Base-by-base conservation (phyloP, 2,329 filamentous ascomycete genomes). In the Aureobasidium sp. region DNA sequence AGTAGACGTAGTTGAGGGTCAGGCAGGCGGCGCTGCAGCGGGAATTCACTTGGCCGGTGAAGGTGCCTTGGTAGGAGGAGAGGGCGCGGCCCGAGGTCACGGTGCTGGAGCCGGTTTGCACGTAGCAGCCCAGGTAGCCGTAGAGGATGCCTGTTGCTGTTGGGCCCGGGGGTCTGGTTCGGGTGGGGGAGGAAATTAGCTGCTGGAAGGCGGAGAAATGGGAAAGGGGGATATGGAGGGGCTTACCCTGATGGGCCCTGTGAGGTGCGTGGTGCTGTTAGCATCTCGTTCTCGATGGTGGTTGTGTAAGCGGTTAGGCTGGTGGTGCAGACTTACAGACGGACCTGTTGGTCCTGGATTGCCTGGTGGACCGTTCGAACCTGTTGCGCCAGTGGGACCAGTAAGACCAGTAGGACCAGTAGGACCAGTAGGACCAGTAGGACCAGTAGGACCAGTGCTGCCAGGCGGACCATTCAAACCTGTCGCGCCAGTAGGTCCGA, bases 121-220 rank as follows among this genome's bases (percentile, higher is more conserved):
- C 58, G 22, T 62, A 66, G 55, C 63, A 66, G 44, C 64, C 62
- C 12, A 63, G 48, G 32, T 64, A 66, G 30, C 56, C 58, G 53
- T 58, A 65, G 11, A 56, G 44, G 6, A 50, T 55, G 4, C 41
- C 47, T 6, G 57, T 39, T 6, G 49, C 27, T 6, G 53, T 37
- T 7, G 59, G 49, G 1, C 59, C 53, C 6, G 47, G 7, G 2
- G 53, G 53, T 22, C 53, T 48, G 29, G 11, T 44, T 17, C 8
- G 27, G 4, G 10, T 21, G 4, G 29, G 16, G 2, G 2, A 17
- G 10, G 11, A 7, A 32, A 24, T 5, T 7, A 16, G n/a, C 16
- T 4, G 19, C 10, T 24, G 32, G 12, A 21, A 41, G 35, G 2
- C 35, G 42, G 6, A 6, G 17, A n/a, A n/a, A 6, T n/a, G 6